Evolutionary conservation across 306 rosid species (phyloP).

Genomic region (Begonia fuchsioides): DNA sequence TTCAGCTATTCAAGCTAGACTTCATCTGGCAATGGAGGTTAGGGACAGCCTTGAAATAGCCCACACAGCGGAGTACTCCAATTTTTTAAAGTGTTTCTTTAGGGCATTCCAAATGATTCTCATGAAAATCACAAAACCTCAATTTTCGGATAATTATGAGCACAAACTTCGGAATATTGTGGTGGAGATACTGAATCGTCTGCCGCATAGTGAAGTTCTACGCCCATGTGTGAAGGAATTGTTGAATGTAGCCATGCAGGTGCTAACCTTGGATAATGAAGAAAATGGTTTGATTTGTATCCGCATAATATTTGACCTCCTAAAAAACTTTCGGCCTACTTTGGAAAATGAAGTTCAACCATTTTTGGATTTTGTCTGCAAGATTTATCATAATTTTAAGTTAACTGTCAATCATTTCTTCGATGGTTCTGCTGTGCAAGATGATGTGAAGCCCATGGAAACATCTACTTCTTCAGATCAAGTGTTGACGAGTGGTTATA

Average conservation of each 20-base stretch:
- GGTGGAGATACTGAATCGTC: conserved; percentile 90
- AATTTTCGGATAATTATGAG: conserved; percentile 62
- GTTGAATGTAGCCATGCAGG: conserved; percentile 88
- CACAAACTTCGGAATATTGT: conserved; percentile 87
- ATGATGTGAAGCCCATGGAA: conserved; percentile 71
- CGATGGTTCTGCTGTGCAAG: conserved; percentile 42
- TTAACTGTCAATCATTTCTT: conserved; percentile 79
- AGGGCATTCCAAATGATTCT: conserved; percentile 65
- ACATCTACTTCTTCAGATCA: conserved; percentile 51
- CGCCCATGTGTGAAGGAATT: conserved; percentile 97
- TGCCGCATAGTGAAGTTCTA: conserved; percentile 94
- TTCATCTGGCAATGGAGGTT: conserved; percentile 95
- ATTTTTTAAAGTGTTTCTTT: conserved; percentile 84
- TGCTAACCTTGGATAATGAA: conserved; percentile 85
- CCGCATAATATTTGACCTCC: conserved; percentile 87
- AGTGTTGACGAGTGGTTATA: conserved; percentile 24
- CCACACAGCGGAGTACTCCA: conserved; percentile 93
- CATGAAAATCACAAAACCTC: conserved; percentile 70
- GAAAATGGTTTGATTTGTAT: conserved; percentile 83
- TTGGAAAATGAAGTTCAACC: conserved; percentile 89
- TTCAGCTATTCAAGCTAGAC: conserved; percentile 62
- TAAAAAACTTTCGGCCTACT: conserved; percentile 86
- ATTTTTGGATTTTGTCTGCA: conserved; percentile 81
- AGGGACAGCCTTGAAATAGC: conserved; percentile 96
- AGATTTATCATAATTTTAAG: conserved; percentile 82